Evolutionary conservation across 306 rosid species (phyloP).

Genomic region (Acacia confusa): DNA sequence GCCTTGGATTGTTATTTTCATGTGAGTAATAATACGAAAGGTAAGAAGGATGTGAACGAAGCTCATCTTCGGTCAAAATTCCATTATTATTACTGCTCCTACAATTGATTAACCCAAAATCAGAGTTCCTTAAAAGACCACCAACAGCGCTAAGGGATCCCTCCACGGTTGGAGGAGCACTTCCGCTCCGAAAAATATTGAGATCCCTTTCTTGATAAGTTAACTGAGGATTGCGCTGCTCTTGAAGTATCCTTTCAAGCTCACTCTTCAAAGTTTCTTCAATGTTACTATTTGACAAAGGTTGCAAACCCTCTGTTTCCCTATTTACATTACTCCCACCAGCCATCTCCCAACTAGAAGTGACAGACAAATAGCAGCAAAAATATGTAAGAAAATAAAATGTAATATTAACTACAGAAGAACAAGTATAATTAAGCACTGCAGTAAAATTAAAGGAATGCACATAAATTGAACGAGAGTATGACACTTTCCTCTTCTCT

Average conservation of each 20-base stretch:
- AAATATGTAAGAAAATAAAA: constrained; percentile 7
- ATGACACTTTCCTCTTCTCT: constrained; percentile 12
- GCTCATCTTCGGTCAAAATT: constrained; percentile 79
- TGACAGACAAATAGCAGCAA: constrained; percentile 22
- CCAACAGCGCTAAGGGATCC: constrained; percentile 84
- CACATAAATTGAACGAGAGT: constrained; percentile 6
- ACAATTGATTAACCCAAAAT: constrained; percentile 40
- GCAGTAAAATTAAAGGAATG: constrained; percentile 3
- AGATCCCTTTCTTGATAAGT: constrained; percentile 62
- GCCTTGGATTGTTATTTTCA: constrained; percentile 74
- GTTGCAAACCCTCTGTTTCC: constrained; percentile 39
- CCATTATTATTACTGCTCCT: constrained; percentile 47
- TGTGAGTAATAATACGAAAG: constrained; percentile 86
- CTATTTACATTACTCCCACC: constrained; percentile 56
- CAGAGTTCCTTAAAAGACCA: constrained; percentile 58
- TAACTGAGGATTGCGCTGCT: constrained; percentile 58
- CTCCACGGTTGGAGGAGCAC: constrained; percentile 98
- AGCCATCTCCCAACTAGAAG: constrained; percentile 60
- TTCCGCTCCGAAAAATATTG: constrained; percentile 88
- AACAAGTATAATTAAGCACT: not conserved
- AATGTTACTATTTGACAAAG: constrained; percentile 46
- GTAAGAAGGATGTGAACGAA: constrained; percentile 85
- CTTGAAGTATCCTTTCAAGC: constrained; percentile 68
- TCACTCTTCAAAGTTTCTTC: constrained; percentile 73
- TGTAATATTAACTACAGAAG: not conserved